A percentile compares a stretch with the other conserved stretches of the same genome.
phyloP scores from a whole-genome alignment of 202 grass and related monocot species.

The Panicum hallii region DNA sequence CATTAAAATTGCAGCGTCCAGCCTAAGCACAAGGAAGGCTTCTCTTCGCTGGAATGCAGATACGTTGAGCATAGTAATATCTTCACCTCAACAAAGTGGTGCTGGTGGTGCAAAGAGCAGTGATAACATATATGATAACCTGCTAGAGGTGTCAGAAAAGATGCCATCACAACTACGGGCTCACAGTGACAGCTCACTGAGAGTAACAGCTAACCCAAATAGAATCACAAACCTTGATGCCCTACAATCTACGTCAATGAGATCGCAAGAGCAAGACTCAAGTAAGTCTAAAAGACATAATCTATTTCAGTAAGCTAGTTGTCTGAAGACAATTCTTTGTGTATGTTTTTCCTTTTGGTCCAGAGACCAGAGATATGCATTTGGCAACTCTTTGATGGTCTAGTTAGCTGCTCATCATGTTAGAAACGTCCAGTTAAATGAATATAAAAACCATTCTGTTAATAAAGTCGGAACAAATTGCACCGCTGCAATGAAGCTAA shows the following conservation, averaged over 20 bases:
- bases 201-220: slow-evolving; percentile 46
- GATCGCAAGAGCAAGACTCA: slow-evolving; percentile 59
- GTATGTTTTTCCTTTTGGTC: neutral
- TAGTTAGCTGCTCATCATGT: slow-evolving; percentile 29
- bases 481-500: neutral
- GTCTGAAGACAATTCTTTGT: slow-evolving; percentile 28
- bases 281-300: slow-evolving; percentile 64
- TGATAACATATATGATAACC: slow-evolving; percentile 43
- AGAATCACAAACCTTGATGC: slow-evolving; percentile 48
- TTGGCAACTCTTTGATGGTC: slow-evolving; percentile 12
- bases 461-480: slow-evolving; percentile 8
- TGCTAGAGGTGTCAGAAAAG: slow-evolving; percentile 43
- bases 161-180: slow-evolving; percentile 53
- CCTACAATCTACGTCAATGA: slow-evolving; percentile 47
- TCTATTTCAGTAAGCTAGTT: slow-evolving; percentile 36
- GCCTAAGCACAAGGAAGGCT: slow-evolving; percentile 69
- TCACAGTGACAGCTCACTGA: slow-evolving; percentile 39
- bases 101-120: slow-evolving; percentile 43
- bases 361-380: neutral
- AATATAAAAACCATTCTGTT: neutral
- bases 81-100: slow-evolving; percentile 57
- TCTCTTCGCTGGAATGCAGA: slow-evolving; percentile 83
- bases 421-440: neutral
- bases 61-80: slow-evolving; percentile 72
- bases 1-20: slow-evolving; percentile 72